Evolutionary conservation across 306 rosid genomes (phyloP), one percentile per base, ranked within the genome.

Genomic region (Inga laurina): DNA sequence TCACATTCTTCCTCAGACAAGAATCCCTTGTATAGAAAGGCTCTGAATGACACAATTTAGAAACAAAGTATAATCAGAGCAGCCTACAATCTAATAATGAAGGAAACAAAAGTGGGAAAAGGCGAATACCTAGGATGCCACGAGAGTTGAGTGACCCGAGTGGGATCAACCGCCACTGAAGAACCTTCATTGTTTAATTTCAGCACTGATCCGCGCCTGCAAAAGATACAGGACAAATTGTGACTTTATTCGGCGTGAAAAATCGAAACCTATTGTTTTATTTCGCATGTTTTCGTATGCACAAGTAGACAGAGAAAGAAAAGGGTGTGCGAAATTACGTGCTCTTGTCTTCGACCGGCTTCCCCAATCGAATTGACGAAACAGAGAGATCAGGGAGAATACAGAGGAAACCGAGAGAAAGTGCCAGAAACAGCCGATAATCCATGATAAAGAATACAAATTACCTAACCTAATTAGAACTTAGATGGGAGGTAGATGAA

Each of bases 41-140:
- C 99, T 94, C 99, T 97, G 88, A 87, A 84, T 72, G 35, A 51
- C 56, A 68, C 39, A 64, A 10, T 57, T 57, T 11, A 21, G 24
- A 57, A 57, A 57, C 30, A 57, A n/a, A 21, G 4, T 8, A 57
- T 21, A 11, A 44, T 12, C 18, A 72, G 46, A 43, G 10, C 44
- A 37, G 12, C 67, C 51, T 2, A 72, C 27, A 80, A 43, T 4
- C 27, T n/a, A 72, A 74, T 24, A 59, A 3, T 21, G 2, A 59
- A 14, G 2, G 24, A 32, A 79, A 16, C 12, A 57, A 57, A 8
- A 57, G 11, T 8, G 11, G 64, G 27, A 43, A 48, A 82, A 83
- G n/a, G 19, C 65, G 64, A 79, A 74, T 59, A 93, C 99, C 99
- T 97, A 15, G 99, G 99, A 57, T 7, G n/a, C 99, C 99, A 97